phyloP scores from a whole-genome alignment of 2,329 filamentous ascomycete species.

The Leptographium flavum region DNA sequence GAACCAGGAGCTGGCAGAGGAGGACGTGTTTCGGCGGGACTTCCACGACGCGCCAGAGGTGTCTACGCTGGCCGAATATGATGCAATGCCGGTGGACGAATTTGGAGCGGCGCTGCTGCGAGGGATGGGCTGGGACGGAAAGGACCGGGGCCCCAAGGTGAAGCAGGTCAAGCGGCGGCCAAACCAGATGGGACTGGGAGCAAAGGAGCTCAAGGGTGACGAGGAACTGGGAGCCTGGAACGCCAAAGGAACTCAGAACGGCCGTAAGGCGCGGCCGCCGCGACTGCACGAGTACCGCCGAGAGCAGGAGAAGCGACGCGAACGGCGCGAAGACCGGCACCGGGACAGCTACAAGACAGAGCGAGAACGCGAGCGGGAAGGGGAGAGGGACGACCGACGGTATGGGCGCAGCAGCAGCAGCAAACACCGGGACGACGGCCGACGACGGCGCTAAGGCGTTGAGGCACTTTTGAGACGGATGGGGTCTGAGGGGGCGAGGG shows the following conservation, averaged over 20 bases:
- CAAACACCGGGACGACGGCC: background rate
- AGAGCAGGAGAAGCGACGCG: constrained; percentile 11
- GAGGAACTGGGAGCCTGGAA: constrained; percentile 14
- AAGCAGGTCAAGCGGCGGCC: constrained; percentile 56
- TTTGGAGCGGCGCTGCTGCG: constrained; percentile 83
- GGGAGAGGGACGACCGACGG: background rate
- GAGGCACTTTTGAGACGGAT: no score
- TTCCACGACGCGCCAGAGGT: constrained; percentile 58
- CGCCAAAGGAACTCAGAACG: constrained; percentile 7
- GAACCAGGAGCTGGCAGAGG: constrained; percentile 37
- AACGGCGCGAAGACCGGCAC: constrained; percentile 9
- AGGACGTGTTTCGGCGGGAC: constrained; percentile 56
- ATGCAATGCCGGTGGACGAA: constrained; percentile 80
- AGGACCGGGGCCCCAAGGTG: constrained; percentile 42
- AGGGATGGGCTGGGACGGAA: constrained; percentile 89
- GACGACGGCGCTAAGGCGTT: no score
- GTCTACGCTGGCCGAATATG: constrained; percentile 71
- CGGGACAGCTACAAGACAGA: constrained; percentile 12
- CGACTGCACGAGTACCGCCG: constrained; percentile 13
- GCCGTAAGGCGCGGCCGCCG: constrained; percentile 7
- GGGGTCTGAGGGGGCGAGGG: no score
- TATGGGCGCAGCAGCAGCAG: constrained; percentile 1
- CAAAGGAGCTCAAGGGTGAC: constrained; percentile 12
- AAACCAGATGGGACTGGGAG: constrained; percentile 75
- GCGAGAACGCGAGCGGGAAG: constrained; percentile 6